Evolutionary conservation across 2,329 filamentous ascomycete genomes (phyloP).

Genomic region (Trichoderma koningiopsis): DNA sequence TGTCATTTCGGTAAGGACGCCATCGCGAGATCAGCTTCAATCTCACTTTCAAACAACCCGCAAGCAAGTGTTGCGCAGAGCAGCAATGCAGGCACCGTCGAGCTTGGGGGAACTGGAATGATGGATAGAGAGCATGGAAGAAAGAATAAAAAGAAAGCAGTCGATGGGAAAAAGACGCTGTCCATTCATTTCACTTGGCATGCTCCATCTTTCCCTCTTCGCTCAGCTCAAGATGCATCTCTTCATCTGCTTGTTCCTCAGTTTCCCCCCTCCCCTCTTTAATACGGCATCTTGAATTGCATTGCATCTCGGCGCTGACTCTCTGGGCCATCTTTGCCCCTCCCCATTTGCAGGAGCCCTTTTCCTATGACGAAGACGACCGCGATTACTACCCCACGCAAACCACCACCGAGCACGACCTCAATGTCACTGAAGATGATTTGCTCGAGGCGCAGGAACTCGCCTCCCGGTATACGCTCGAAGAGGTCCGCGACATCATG

Average conservation of each 20-base stretch:
- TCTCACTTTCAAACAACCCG: not conserved
- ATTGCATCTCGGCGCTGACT: conserved; percentile 20
- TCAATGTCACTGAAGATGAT: conserved; percentile 51
- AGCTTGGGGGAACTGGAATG: not conserved
- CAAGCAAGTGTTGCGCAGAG: not conserved
- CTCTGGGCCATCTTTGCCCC: not conserved
- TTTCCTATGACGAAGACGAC: conserved; percentile 45
- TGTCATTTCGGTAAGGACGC: conserved; percentile 23
- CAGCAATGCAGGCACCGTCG: not conserved
- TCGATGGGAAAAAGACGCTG: not conserved
- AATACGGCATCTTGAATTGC: not conserved
- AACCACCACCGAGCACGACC: conserved; percentile 40
- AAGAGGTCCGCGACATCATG: conserved; percentile 49
- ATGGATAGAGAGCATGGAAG: not conserved
- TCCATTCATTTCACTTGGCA: not conserved
- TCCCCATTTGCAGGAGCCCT: conserved; percentile 35
- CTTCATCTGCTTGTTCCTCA: not conserved
- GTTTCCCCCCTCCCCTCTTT: not conserved
- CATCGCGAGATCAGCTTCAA: not conserved
- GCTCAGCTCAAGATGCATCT: not conserved
- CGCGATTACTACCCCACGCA: conserved; percentile 36
- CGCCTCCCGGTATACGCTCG: conserved; percentile 46
- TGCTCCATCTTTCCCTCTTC: not conserved
- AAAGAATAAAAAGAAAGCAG: not conserved
- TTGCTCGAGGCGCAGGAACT: conserved; percentile 49